A percentile compares a stretch with the other conserved stretches of the same genome.
These are phyloP conservation scores for Scenedesmus sp. DNA, from an alignment of 163 green algal genomes.

Conservation along the genomic window DNA sequence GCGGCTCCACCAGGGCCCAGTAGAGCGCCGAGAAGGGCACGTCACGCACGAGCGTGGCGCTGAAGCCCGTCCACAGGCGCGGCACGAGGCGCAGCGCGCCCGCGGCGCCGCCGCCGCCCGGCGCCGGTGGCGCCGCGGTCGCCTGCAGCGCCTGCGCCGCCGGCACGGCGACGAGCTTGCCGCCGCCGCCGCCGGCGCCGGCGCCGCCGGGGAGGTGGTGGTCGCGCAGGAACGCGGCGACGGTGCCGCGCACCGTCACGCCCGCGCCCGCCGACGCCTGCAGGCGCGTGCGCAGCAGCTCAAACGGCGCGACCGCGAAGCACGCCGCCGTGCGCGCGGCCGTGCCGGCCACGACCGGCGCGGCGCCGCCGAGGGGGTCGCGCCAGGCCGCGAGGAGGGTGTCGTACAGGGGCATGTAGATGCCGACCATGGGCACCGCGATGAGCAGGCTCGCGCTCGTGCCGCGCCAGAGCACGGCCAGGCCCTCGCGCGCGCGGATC, in stretches of 20 bases:
- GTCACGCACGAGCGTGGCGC: constrained; percentile 89
- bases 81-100: constrained; percentile 47
- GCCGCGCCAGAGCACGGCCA: constrained; percentile 85
- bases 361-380: constrained; percentile 18
- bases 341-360: constrained; percentile 83
- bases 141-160: constrained; percentile 13
- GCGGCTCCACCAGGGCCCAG: constrained; percentile 72
- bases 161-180: constrained; percentile 20
- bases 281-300: constrained; percentile 92
- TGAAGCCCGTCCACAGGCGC: constrained; percentile 83
- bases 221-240: constrained; percentile 11
- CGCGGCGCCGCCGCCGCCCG: not conserved
- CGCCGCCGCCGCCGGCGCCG: not conserved
- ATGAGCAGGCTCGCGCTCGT: constrained; percentile 87
- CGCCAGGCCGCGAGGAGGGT: constrained; percentile 57
- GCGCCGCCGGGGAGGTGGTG: not conserved
- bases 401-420: constrained; percentile 98
- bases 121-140: not conserved
- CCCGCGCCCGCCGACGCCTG: constrained; percentile 63
- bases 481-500: constrained; percentile 75
- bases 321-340: constrained; percentile 79
- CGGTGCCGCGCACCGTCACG: constrained; percentile 25
- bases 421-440: constrained; percentile 90
- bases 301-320: constrained; percentile 87
- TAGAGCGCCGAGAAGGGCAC: constrained; percentile 97